Conservation (phyloP, 768 basidiomycete species). For the Holtermanniella nyarrowii region DNA sequence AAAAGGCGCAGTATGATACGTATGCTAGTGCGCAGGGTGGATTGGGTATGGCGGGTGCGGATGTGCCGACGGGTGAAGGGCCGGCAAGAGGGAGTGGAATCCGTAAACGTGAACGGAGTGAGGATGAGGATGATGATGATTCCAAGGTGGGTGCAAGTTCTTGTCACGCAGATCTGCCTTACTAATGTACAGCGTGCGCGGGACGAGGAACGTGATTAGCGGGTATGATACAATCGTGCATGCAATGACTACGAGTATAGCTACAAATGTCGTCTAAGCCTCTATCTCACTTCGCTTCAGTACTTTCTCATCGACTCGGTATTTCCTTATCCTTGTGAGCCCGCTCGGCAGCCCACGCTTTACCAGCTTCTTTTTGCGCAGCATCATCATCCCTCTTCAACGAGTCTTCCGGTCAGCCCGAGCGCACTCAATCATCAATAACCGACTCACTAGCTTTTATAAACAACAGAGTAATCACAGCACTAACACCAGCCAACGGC, state of each 20-base stretch:
- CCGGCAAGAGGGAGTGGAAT: background rate
- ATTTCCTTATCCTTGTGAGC: background rate
- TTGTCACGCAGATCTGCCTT: no score
- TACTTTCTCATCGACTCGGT: background rate
- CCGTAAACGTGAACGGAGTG: conserved; percentile 26
- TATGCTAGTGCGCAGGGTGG: conserved; percentile 27
- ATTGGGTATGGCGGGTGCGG: conserved; percentile 26
- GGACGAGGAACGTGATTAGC: background rate
- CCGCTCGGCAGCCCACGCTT: background rate
- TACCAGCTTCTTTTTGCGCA: background rate
- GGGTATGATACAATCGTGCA: background rate
- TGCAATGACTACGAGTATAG: background rate
- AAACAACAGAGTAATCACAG: background rate
- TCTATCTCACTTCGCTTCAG: background rate
- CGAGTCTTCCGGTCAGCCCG: conserved; percentile 1
- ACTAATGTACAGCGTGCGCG: background rate
- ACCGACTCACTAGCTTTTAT: background rate
- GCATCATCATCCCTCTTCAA: background rate
- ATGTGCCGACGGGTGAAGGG: conserved; percentile 28
- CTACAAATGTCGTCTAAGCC: background rate
- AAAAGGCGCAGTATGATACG: conserved; percentile 33
- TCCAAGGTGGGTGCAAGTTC: conserved; percentile 1
- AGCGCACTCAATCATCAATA: background rate
- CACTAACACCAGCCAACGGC: background rate
- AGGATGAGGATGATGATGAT: conserved; percentile 27